Percentiles rank a stretch among this genome's conserved stretches.
Evolutionary conservation across 768 basidiomycete species (phyloP).

Genomic region (Lactarius trivialis): DNA sequence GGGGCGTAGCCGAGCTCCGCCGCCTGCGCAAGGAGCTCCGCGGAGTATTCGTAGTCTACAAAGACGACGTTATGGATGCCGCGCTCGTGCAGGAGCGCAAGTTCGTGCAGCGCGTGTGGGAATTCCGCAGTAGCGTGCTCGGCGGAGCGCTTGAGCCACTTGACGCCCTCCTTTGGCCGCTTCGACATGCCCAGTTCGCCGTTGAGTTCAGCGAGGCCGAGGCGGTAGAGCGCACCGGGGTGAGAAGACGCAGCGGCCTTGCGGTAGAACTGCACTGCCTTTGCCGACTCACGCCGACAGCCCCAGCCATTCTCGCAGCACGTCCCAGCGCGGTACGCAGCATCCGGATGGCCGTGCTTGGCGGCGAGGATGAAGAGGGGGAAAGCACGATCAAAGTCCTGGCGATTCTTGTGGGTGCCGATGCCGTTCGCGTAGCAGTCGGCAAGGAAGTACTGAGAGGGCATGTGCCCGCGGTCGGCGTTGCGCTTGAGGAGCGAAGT

Average conservation of each 20-base stretch:
- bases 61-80: conserved; percentile 98
- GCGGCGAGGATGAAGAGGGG: conserved; percentile 94
- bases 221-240: conserved; percentile 93
- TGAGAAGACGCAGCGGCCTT: conserved; percentile 90
- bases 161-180: conserved; percentile 92
- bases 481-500: conserved; percentile 80
- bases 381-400: conserved; percentile 96
- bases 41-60: conserved; percentile 92
- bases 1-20: conserved; percentile 95
- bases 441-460: conserved; percentile 95
- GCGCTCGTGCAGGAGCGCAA: conserved; percentile 90
- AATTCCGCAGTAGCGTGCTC: conserved; percentile 93
- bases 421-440: conserved; percentile 99
- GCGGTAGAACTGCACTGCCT: conserved; percentile 87
- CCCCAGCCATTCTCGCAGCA: conserved; percentile 99
- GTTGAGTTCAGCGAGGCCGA: conserved; percentile 94
- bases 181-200: conserved; percentile 85
- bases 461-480: conserved; percentile 89
- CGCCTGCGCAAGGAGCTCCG: conserved; percentile 90
- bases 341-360: conserved; percentile 95
- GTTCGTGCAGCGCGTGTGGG: conserved; percentile 92
- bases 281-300: conserved; percentile 84
- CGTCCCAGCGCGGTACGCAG: conserved; percentile 90
- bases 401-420: conserved; percentile 79
- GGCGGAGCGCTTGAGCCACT: conserved; percentile 96